Percentiles rank a stretch among this genome's conserved stretches.
phyloP scores from a whole-genome alignment of 1,284 basidiomycete species.

The Rugosomyces carneus region DNA sequence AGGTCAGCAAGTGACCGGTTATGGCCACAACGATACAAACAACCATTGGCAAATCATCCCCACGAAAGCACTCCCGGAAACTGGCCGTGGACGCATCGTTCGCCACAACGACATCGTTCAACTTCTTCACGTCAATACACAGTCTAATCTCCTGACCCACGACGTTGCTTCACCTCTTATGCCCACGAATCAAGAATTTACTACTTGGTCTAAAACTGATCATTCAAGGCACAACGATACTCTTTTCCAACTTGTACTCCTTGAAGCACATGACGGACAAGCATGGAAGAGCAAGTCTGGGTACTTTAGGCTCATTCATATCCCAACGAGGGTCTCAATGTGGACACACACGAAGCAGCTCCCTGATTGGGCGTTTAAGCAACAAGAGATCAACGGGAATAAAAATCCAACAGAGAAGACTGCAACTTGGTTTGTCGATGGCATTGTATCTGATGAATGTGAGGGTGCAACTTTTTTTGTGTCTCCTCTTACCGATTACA shows the following conservation, averaged over 20 bases:
- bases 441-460: constrained; percentile 74
- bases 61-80: constrained; percentile 85
- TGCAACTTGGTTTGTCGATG: constrained; percentile 85
- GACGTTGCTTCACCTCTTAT: constrained; percentile 97
- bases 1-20: constrained; percentile 99
- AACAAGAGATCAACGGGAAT: constrained; percentile 98
- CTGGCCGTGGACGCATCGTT: constrained; percentile 84
- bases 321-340: constrained; percentile 86
- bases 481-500: constrained; percentile 6
- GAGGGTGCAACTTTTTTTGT: constrained; percentile 22
- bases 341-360: constrained; percentile 87
- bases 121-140: constrained; percentile 82
- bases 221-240: constrained; percentile 79
- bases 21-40: constrained; percentile 89
- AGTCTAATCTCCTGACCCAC: constrained; percentile 85
- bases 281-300: constrained; percentile 89
- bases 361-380: constrained; percentile 95
- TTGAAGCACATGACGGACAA: constrained; percentile 70
- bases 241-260: constrained; percentile 71
- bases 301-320: constrained; percentile 86
- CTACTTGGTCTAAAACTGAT: constrained; percentile 77
- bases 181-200: constrained; percentile 98
- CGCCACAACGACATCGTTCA: constrained; percentile 87
- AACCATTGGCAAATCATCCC: constrained; percentile 96
- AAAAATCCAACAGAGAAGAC: constrained; percentile 85